These are phyloP conservation scores for Hippophae tibetana DNA, from an alignment of 306 rosid species.

Conservation along the genomic window DNA sequence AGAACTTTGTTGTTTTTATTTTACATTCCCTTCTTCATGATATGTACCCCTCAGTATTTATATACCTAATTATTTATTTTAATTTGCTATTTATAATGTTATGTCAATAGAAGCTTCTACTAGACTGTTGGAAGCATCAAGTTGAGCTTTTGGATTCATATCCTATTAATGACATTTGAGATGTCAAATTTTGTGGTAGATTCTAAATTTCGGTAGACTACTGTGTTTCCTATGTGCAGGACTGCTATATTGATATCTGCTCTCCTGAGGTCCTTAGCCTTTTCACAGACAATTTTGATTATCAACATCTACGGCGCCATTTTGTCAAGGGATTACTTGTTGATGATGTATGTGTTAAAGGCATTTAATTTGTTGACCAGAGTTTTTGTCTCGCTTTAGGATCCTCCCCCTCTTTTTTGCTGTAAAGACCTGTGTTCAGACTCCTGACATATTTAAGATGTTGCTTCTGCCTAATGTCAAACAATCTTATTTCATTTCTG, in stretches of 20 bases:
- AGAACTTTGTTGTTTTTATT: neutral
- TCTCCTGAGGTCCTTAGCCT: conserved; percentile 95
- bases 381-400: no score
- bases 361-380: neutral
- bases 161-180: neutral
- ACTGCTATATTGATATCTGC: conserved; percentile 91
- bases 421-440: neutral
- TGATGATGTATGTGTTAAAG: conserved; percentile 63
- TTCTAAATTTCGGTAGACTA: conserved; percentile 6
- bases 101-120: neutral
- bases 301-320: conserved; percentile 95
- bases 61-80: no score
- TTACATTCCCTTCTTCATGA: neutral
- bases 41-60: no score
- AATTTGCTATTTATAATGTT: neutral
- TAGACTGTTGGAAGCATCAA: no score
- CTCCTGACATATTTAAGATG: neutral
- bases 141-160: no score
- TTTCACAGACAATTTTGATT: conserved; percentile 95
- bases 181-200: neutral
- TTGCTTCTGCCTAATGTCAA: neutral
- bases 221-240: conserved; percentile 45
- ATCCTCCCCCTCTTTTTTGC: neutral
- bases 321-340: conserved; percentile 92
- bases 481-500: neutral